phyloP scores from a whole-genome alignment of 2,329 filamentous ascomycete genomes.

The Aspergillus bombycis region DNA sequence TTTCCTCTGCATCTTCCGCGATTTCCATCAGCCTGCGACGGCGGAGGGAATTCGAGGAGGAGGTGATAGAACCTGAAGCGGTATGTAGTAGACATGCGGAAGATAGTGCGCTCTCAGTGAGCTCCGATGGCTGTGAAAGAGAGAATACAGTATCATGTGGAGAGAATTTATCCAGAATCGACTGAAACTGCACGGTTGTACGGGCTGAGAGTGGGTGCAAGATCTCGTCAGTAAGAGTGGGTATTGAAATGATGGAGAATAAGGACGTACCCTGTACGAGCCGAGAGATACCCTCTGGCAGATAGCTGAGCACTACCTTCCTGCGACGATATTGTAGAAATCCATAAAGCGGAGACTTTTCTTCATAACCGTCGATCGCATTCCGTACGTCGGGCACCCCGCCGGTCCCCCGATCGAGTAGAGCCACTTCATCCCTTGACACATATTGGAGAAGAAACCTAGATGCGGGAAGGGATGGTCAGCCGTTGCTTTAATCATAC shows the following conservation, averaged over 20 bases:
- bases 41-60: slow-evolving; percentile 78
- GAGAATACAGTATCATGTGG: slow-evolving; percentile 86
- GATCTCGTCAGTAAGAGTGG: slow-evolving; percentile 17
- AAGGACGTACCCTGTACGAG: slow-evolving; percentile 80
- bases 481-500: neutral
- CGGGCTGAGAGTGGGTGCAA: slow-evolving; percentile 62
- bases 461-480: slow-evolving; percentile 14
- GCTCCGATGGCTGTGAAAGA: slow-evolving; percentile 72
- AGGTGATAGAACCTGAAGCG: slow-evolving; percentile 81
- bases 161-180: slow-evolving; percentile 68
- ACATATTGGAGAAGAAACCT: slow-evolving; percentile 96
- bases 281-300: slow-evolving; percentile 87
- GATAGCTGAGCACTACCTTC: slow-evolving; percentile 89
- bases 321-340: slow-evolving; percentile 86
- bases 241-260: neutral
- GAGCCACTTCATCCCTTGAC: slow-evolving; percentile 81
- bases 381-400: slow-evolving; percentile 83
- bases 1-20: slow-evolving; percentile 87
- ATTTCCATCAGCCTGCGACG: slow-evolving; percentile 84
- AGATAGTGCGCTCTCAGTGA: slow-evolving; percentile 86
- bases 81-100: slow-evolving; percentile 88
- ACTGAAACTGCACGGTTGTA: slow-evolving; percentile 70
- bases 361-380: slow-evolving; percentile 75
- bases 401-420: slow-evolving; percentile 75
- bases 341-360: slow-evolving; percentile 86